Evolutionary conservation across 2,329 filamentous ascomycete species (phyloP).

Genomic region (Aureobasidium subglaciale): DNA sequence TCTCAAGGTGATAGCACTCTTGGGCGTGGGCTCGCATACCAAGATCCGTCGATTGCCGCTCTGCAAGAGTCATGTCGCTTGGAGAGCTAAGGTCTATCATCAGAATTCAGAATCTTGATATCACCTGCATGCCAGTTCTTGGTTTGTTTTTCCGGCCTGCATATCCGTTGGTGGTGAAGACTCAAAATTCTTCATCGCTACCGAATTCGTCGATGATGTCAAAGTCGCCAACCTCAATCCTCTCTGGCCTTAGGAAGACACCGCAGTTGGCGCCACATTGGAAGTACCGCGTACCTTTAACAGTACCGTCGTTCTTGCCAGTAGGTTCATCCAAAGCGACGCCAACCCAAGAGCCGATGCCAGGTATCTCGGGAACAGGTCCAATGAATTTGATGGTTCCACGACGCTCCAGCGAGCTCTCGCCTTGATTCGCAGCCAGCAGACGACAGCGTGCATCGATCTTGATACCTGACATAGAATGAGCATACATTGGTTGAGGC

Average conservation of each 20-base stretch:
- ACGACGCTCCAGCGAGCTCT: slow-evolving; percentile 42
- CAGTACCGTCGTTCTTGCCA: slow-evolving; percentile 74
- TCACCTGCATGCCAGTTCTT: too few species aligned
- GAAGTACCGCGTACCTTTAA: slow-evolving; percentile 63
- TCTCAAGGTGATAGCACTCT: too few species aligned
- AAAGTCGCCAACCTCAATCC: slow-evolving; percentile 70
- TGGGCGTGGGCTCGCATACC: too few species aligned
- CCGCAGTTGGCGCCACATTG: slow-evolving; percentile 61
- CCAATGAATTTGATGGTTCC: slow-evolving; percentile 68
- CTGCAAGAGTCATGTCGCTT: too few species aligned
- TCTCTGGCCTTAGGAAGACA: slow-evolving; percentile 70
- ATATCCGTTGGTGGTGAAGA: background rate
- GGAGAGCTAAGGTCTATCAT: too few species aligned
- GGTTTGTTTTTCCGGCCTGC: background rate
- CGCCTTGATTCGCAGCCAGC: slow-evolving; percentile 51
- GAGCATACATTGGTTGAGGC: background rate
- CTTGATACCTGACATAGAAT: slow-evolving; percentile 33
- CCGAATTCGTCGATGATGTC: slow-evolving; percentile 60
- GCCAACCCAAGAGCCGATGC: slow-evolving; percentile 60
- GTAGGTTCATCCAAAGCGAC: slow-evolving; percentile 69
- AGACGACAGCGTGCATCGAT: slow-evolving; percentile 38
- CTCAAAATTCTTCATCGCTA: slow-evolving; percentile 63
- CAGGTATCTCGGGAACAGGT: slow-evolving; percentile 64
- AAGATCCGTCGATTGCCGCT: too few species aligned
- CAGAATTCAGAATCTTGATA: too few species aligned